Evolutionary conservation across 768 basidiomycete genomes (phyloP), one percentile per base, ranked within the genome.

Genomic region (Suillus paluster): DNA sequence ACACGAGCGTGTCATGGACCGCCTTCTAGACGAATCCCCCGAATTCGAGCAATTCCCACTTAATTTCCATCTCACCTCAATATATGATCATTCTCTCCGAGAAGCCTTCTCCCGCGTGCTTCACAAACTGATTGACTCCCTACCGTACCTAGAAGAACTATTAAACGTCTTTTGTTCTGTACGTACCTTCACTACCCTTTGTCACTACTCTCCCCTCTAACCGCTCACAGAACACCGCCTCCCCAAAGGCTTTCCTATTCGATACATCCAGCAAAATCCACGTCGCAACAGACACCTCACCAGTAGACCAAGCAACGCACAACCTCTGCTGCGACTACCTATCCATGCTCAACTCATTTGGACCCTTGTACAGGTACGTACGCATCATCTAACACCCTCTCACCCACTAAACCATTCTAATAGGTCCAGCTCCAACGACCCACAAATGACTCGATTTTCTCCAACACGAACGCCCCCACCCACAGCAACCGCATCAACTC

Each of bases 161-260:
- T 81, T 97, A 45, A 91, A 97, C 71, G 84, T 92, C 17, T 93
- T 94, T 72, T 92, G 90, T 68, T 84, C 89, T 12, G 92, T 92
- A 63, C 61, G 86, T 68, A 33, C 4, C 10, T 25, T 33, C 7
- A 54, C 19, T 11, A 10, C 45, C 8, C 14, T 5, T 15, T 30
- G 0, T 3, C 15, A 21, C 14, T 36, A 10, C 57, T 39, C 44
- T 27, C 60, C 30, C 45, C 46, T 46, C 48, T 64, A 25, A 55
- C 42, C 12, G 38, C 3, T 17, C 57, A 17, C 66, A 97, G 94
- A 94, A 94, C 64, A 95, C 92, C 1, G 92, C 92, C 68, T 91
- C 95, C 38, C 89, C 92, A 42, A 99, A 99, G 72, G 93, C 94
- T 0, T 99, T 96, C 71, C 77, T 99, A 14, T 97, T 97, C 67